phyloP scores from a whole-genome alignment of 2,329 filamentous ascomycete genomes.

The Penicillium brasilianum region DNA sequence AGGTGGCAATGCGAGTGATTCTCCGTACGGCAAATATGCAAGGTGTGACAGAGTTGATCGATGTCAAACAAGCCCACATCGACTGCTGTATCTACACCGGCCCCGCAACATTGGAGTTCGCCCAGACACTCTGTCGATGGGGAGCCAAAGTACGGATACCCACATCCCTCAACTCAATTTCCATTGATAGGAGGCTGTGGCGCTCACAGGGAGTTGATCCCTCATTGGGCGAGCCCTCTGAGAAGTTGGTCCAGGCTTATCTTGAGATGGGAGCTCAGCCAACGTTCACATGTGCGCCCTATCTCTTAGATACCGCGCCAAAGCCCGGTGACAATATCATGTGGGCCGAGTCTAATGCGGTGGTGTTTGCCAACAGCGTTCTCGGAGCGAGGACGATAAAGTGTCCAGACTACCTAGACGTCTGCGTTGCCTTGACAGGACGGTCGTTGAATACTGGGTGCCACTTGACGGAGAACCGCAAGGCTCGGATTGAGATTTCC shows the following conservation, averaged over 20 bases:
- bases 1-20: constrained; percentile 47
- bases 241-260: constrained; percentile 46
- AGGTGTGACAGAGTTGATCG: constrained; percentile 41
- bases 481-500: background rate
- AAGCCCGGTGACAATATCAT: constrained; percentile 47
- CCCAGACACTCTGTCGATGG: constrained; percentile 40
- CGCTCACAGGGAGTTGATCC: constrained; percentile 43
- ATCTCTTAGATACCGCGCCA: constrained; percentile 45
- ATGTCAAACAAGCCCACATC: constrained; percentile 50
- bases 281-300: constrained; percentile 54
- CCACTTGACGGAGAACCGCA: constrained; percentile 18
- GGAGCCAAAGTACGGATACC: constrained; percentile 47
- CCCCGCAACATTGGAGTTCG: constrained; percentile 44
- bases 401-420: constrained; percentile 54
- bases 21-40: constrained; percentile 44
- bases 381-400: constrained; percentile 53
- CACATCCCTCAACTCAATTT: constrained; percentile 52
- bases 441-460: constrained; percentile 10
- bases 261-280: constrained; percentile 47
- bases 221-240: constrained; percentile 37
- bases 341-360: constrained; percentile 55
- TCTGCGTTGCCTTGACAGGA: constrained; percentile 52
- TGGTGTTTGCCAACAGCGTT: constrained; percentile 54
- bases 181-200: constrained; percentile 51
- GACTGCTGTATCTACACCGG: constrained; percentile 54